Conservation (phyloP, 108 stramenopile genomes). For the Skeletonema tropicum region DNA sequence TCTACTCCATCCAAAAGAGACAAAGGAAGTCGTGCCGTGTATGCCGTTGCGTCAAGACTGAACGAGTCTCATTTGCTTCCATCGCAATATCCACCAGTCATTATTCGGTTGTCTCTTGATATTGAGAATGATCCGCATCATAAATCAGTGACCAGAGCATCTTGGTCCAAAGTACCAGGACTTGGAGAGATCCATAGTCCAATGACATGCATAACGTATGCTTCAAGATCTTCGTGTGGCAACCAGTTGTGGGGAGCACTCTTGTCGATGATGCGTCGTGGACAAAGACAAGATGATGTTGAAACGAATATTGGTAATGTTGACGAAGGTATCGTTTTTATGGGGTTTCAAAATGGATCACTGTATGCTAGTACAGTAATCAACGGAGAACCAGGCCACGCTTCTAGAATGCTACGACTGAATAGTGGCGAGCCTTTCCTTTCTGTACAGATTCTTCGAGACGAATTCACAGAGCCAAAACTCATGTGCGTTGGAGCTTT, state of each 20-base stretch:
- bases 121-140: not conserved
- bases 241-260: constrained; percentile 19
- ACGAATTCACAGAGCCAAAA: not conserved
- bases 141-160: not conserved
- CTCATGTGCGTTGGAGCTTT: not conserved
- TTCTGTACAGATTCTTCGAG: not conserved
- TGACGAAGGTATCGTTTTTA: constrained; percentile 39
- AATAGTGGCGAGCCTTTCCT: not conserved
- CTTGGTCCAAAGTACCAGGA: constrained; percentile 29
- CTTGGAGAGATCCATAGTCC: constrained; percentile 26
- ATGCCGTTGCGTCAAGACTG: constrained; percentile 44
- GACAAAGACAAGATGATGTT: not conserved
- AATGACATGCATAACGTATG: constrained; percentile 36
- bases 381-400: not conserved
- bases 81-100: constrained; percentile 29
- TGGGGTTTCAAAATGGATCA: constrained; percentile 48
- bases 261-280: constrained; percentile 7
- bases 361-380: constrained; percentile 25
- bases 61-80: constrained; percentile 18
- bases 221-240: constrained; percentile 24
- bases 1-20: constrained; percentile 3
- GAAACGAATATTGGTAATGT: constrained; percentile 3
- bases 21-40: constrained; percentile 4
- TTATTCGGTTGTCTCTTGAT: constrained; percentile 29
- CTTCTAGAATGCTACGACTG: constrained; percentile 20